These are phyloP conservation scores for Dryadomyces quercus-mongolicae DNA, from an alignment of 2,329 filamentous ascomycete species.

Conservation along the genomic window DNA sequence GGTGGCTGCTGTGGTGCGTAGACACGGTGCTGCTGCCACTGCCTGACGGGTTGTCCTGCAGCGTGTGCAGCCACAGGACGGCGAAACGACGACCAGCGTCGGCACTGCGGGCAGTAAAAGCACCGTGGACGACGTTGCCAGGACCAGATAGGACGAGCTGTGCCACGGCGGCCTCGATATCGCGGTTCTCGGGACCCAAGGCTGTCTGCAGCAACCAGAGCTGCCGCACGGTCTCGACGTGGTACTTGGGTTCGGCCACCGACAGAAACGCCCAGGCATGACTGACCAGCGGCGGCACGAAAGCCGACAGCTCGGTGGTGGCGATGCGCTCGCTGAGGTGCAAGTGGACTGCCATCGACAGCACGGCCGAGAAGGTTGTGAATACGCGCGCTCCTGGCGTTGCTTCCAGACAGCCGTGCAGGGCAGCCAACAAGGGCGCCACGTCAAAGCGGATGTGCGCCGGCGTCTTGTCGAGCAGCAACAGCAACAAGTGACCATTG, in stretches of 20 bases:
- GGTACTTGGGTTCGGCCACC: constrained; percentile 76
- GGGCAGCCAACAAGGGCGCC: constrained; percentile 34
- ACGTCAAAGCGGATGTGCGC: constrained; percentile 31
- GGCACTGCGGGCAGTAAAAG: constrained; percentile 33
- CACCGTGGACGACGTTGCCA: constrained; percentile 31
- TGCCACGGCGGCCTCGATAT: constrained; percentile 70
- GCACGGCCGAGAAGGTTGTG: constrained; percentile 42
- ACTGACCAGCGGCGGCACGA: constrained; percentile 57
- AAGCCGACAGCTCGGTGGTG: constrained; percentile 38
- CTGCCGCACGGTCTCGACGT: constrained; percentile 80
- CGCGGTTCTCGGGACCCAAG: constrained; percentile 52
- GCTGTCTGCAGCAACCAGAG: constrained; percentile 76
- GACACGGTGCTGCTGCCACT: constrained; percentile 34
- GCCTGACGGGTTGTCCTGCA: constrained; percentile 42
- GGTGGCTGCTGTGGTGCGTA: constrained; percentile 28
- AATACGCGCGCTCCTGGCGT: constrained; percentile 29
- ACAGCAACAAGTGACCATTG: constrained; percentile 46
- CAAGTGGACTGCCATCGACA: constrained; percentile 45
- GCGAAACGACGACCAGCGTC: constrained; percentile 59
- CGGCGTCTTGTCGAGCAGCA: constrained; percentile 42
- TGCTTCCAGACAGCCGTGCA: constrained; percentile 32
- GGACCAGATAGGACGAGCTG: constrained; percentile 51
- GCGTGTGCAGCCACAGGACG: constrained; percentile 71
- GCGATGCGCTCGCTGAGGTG: constrained; percentile 41
- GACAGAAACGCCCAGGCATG: constrained; percentile 73